These are phyloP conservation scores for Talaromyces sp. DNA, from an alignment of 2,329 filamentous ascomycete genomes.

Conservation along the genomic window DNA sequence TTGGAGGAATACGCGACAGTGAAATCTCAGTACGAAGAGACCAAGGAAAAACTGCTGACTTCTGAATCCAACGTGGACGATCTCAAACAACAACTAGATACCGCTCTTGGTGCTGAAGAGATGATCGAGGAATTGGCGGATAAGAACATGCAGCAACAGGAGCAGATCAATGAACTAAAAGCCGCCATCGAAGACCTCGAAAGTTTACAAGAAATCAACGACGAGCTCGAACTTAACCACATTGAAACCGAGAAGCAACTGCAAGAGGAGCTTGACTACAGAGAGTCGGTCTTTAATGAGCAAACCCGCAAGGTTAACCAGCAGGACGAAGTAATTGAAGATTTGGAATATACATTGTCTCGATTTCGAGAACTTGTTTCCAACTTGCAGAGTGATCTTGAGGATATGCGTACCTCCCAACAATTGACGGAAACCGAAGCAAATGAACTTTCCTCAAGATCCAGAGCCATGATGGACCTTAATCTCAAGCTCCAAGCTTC, in stretches of 20 bases:
- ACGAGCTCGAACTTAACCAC: constrained; percentile 91
- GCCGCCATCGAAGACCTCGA: constrained; percentile 81
- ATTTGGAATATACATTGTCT: constrained; percentile 83
- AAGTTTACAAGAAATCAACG: constrained; percentile 82
- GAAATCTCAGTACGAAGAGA: constrained; percentile 64
- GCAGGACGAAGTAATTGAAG: constrained; percentile 74
- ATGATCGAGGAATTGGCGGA: constrained; percentile 91
- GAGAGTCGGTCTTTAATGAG: constrained; percentile 78
- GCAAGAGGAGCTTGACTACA: constrained; percentile 87
- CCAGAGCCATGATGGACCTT: constrained; percentile 91
- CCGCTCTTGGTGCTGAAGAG: constrained; percentile 79
- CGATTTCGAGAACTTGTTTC: constrained; percentile 86
- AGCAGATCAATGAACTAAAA: constrained; percentile 77
- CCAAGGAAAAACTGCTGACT: constrained; percentile 67
- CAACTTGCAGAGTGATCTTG: constrained; percentile 76
- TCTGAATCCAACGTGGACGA: constrained; percentile 75
- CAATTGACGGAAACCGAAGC: constrained; percentile 90
- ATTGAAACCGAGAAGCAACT: constrained; percentile 90
- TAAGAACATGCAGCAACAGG: constrained; percentile 75
- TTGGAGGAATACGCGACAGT: constrained; percentile 61
- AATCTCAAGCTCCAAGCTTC: constrained; percentile 91
- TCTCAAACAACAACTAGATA: constrained; percentile 84
- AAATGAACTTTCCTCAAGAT: constrained; percentile 80
- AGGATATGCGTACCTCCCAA: constrained; percentile 87
- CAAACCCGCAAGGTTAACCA: constrained; percentile 66